Conservation (phyloP, 164 flowering plant species). For the Piper longum region DNA sequence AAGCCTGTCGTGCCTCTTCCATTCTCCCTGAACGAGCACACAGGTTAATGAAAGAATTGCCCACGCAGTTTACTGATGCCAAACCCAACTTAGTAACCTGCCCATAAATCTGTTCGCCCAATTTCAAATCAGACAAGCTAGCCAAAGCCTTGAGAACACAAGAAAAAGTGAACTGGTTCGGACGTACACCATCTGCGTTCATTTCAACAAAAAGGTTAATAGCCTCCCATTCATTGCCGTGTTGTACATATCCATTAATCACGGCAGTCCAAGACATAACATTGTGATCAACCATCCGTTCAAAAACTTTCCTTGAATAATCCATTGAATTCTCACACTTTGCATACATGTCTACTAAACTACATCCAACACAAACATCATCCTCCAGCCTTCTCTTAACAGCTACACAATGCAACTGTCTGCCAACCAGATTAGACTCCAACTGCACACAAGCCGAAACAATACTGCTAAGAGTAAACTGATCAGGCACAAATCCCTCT, state of each 20-base stretch:
- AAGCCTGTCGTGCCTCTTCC: slow-evolving; percentile 69
- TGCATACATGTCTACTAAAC: slow-evolving; percentile 74
- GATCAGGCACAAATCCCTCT: slow-evolving; percentile 39
- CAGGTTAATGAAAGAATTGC: slow-evolving; percentile 71
- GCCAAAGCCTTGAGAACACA: slow-evolving; percentile 67
- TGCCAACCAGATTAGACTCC: slow-evolving; percentile 31
- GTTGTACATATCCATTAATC: slow-evolving; percentile 59
- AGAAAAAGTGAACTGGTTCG: slow-evolving; percentile 75
- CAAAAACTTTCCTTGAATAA: slow-evolving; percentile 53
- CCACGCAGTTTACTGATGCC: slow-evolving; percentile 46
- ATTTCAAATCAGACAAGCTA: slow-evolving; percentile 25
- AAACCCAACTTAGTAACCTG: slow-evolving; percentile 49
- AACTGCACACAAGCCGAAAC: slow-evolving; percentile 59
- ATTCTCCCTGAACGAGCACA: slow-evolving; percentile 42
- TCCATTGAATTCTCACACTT: slow-evolving; percentile 43
- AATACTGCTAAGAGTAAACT: slow-evolving; percentile 46
- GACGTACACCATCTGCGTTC: slow-evolving; percentile 32
- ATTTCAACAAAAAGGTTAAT: slow-evolving; percentile 40
- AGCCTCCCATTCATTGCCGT: slow-evolving; percentile 44
- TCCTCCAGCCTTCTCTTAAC: slow-evolving; percentile 30
- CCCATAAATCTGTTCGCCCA: slow-evolving; percentile 45
- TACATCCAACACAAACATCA: slow-evolving; percentile 67
- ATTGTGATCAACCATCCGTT: slow-evolving; percentile 46
- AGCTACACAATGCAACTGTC: slow-evolving; percentile 51
- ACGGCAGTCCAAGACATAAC: slow-evolving; percentile 93